A percentile compares a stretch with the other conserved stretches of the same genome.
Evolutionary conservation across 179 eudicot species (phyloP).

Genomic region (Drosera spatulata): DNA sequence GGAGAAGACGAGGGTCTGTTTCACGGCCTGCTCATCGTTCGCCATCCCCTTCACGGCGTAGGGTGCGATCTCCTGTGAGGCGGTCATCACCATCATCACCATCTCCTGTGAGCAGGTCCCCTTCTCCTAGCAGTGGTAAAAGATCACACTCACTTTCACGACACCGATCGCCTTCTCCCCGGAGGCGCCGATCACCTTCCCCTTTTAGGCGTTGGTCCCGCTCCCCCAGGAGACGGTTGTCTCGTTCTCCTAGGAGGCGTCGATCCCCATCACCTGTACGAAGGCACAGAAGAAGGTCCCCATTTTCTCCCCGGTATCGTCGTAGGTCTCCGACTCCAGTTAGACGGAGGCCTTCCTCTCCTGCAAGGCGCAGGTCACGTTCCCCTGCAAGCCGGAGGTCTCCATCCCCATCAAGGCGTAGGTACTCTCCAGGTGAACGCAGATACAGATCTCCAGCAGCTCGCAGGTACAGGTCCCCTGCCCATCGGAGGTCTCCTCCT

Average conservation of each 20-base stretch:
- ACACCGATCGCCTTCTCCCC: slow-evolving; percentile 41
- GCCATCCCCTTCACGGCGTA: slow-evolving; percentile 19
- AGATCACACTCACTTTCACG: slow-evolving; percentile 33
- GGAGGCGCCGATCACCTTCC: slow-evolving; percentile 26
- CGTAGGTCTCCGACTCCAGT: slow-evolving; percentile 55
- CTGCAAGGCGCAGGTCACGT: slow-evolving; percentile 11
- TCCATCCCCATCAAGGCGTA: no score
- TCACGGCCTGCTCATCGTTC: slow-evolving; percentile 32
- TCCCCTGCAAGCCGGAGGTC: slow-evolving; percentile 4
- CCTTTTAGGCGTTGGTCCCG: slow-evolving; percentile 33
- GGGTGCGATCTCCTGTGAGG: slow-evolving; percentile 26
- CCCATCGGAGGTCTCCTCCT: no score
- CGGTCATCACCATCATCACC: slow-evolving; percentile 12
- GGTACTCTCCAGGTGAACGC: neutral
- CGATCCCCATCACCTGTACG: slow-evolving; percentile 34
- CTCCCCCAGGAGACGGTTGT: slow-evolving; percentile 24
- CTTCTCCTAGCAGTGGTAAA: slow-evolving; percentile 21
- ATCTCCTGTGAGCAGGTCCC: slow-evolving; percentile 10
- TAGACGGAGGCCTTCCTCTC: slow-evolving; percentile 10
- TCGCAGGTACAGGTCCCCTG: neutral
- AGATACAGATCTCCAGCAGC: slow-evolving; percentile 9
- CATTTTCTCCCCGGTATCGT: slow-evolving; percentile 18
- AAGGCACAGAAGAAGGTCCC: slow-evolving; percentile 32
- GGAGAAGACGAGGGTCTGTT: slow-evolving; percentile 27
- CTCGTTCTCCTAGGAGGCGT: slow-evolving; percentile 34